A percentile compares a stretch with the other conserved stretches of the same genome.
Conservation (phyloP, 202 grass and related monocot species). For the Carex arenaria region DNA sequence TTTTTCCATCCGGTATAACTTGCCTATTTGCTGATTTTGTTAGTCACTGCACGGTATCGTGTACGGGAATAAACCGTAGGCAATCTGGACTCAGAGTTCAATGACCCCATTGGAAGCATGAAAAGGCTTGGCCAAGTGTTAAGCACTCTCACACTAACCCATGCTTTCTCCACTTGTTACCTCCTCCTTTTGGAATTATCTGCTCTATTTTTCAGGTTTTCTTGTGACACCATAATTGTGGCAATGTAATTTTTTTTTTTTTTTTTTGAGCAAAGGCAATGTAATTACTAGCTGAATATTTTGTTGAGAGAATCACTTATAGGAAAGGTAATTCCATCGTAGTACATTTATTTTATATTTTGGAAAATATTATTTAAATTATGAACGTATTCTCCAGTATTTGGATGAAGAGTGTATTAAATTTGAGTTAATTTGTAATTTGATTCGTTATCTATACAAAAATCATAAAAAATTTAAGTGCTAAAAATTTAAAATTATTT, state of each 20-base stretch:
- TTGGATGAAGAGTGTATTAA: background rate
- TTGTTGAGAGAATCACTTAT: background rate
- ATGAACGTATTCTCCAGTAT: no score
- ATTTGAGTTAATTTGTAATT: background rate
- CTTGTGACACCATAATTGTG: background rate
- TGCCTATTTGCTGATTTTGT: background rate
- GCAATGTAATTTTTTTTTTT: conserved; percentile 15
- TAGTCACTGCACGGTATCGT: background rate
- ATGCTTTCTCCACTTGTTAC: conserved; percentile 25
- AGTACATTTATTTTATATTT: background rate
- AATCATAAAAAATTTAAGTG: background rate
- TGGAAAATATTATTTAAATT: background rate
- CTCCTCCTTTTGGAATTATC: background rate
- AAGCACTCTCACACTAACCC: conserved; percentile 22
- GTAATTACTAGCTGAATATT: background rate
- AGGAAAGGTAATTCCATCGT: background rate
- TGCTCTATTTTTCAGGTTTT: background rate
- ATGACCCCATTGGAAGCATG: background rate
- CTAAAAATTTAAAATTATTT: background rate
- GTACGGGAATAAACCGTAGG: background rate
- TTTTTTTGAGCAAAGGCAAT: no score
- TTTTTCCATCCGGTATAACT: no score
- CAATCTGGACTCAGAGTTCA: background rate
- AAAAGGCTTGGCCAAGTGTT: conserved; percentile 21
- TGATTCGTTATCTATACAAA: background rate